Evolutionary conservation across 768 basidiomycete genomes (phyloP).

Genomic region (Mycena kentingensis): DNA sequence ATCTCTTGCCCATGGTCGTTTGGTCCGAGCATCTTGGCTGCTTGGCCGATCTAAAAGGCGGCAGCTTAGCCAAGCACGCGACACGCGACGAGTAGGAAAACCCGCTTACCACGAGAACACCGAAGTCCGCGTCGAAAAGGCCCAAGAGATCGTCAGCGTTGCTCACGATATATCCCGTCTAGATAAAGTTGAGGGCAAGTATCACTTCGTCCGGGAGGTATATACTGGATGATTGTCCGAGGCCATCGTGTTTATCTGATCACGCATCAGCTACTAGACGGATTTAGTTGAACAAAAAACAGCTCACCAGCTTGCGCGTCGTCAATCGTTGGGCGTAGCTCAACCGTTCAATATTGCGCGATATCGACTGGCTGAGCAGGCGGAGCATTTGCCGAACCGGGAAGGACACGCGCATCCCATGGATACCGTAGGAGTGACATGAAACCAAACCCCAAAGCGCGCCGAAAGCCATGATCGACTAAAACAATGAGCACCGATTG

Average conservation of each 20-base stretch:
- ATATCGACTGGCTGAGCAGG: constrained; percentile 77
- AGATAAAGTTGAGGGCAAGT: constrained; percentile 2
- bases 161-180: constrained; percentile 77
- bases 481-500: neutral
- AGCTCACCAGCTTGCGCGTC: constrained; percentile 73
- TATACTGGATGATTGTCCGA: constrained; percentile 62
- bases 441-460: constrained; percentile 79
- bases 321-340: constrained; percentile 76
- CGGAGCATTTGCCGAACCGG: constrained; percentile 82
- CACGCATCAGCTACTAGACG: neutral
- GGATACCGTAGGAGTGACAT: constrained; percentile 74
- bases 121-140: constrained; percentile 78
- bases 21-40: constrained; percentile 68
- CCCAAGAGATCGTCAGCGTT: constrained; percentile 78
- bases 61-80: too few species aligned
- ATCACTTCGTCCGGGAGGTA: neutral
- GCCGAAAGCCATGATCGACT: constrained; percentile 82
- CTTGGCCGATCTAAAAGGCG: constrained; percentile 53
- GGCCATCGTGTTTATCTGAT: constrained; percentile 69
- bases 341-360: constrained; percentile 75
- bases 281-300: neutral
- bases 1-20: constrained; percentile 77
- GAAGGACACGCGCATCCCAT: constrained; percentile 86
- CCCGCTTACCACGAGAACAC: constrained; percentile 59
- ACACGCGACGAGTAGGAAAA: neutral